Percentiles rank a stretch among this genome's conserved stretches.
Evolutionary conservation across 371 early-diverging fungal genomes (phyloP).

Genomic region (Capillidium heterosporum): DNA sequence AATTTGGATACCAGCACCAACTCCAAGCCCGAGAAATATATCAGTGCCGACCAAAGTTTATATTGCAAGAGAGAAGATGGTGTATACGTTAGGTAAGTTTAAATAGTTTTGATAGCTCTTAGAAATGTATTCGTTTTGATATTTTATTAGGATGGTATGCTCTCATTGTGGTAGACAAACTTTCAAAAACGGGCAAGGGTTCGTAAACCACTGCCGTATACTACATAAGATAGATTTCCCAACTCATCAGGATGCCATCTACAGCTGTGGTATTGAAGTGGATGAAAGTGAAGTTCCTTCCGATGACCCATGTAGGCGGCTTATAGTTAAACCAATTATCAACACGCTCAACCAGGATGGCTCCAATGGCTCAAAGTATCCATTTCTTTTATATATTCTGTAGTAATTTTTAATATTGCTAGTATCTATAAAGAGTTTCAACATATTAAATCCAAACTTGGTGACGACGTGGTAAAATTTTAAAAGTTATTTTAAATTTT

Average conservation of each 20-base stretch:
- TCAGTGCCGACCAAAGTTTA: neutral
- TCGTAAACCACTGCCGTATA: constrained; percentile 54
- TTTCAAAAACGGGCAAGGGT: constrained; percentile 51
- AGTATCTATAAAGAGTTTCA: neutral
- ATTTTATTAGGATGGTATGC: neutral
- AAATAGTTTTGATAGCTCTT: neutral
- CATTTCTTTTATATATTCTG: too few relatives aligned
- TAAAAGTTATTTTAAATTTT: neutral
- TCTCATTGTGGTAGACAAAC: constrained; percentile 25
- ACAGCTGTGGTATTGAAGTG: constrained; percentile 40
- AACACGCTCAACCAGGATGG: neutral
- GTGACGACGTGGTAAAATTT: neutral
- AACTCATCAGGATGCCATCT: constrained; percentile 38
- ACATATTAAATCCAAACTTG: neutral
- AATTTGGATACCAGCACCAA: neutral
- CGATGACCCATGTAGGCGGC: neutral
- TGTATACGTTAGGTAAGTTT: neutral
- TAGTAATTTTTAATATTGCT: constrained; percentile 3
- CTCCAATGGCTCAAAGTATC: neutral
- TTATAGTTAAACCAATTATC: neutral
- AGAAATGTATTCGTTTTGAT: neutral
- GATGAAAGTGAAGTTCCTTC: constrained; percentile 4
- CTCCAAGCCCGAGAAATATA: neutral
- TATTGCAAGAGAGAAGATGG: neutral
- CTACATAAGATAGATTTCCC: constrained; percentile 41